Percentiles rank a stretch among this genome's conserved stretches.
Conservation (phyloP, 2,329 filamentous ascomycete genomes). For the Amphichorda felina region DNA sequence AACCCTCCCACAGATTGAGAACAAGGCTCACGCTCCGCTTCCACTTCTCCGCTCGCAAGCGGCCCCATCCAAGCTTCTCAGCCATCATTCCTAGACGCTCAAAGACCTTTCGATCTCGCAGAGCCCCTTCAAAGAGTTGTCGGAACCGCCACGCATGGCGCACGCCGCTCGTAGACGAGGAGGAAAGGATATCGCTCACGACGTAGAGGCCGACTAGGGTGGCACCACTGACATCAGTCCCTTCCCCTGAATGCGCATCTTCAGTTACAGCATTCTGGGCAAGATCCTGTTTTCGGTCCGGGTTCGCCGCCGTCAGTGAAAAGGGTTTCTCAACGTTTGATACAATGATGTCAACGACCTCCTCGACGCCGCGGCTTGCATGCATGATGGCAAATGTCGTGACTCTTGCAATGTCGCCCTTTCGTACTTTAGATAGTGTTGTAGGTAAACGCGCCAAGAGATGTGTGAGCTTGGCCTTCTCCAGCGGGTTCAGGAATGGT, state of each 20-base stretch:
- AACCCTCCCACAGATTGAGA: conserved; percentile 59
- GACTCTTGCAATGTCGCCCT: conserved; percentile 76
- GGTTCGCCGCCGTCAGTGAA: conserved; percentile 59
- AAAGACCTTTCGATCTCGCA: conserved; percentile 60
- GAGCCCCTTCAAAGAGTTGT: conserved; percentile 62
- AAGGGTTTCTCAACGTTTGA: conserved; percentile 72
- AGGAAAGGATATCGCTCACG: conserved; percentile 65
- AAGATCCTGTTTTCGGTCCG: conserved; percentile 29
- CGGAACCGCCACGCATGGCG: conserved; percentile 82
- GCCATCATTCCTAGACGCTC: conserved; percentile 64
- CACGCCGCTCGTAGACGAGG: conserved; percentile 63
- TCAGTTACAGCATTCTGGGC: conserved; percentile 27
- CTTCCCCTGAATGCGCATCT: conserved; percentile 17
- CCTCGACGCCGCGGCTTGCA: conserved; percentile 72
- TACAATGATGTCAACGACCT: conserved; percentile 82
- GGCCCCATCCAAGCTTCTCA: conserved; percentile 64
- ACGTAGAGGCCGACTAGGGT: conserved; percentile 76
- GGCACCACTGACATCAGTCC: conserved; percentile 54
- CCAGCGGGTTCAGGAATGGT: conserved; percentile 67
- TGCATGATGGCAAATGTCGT: conserved; percentile 85
- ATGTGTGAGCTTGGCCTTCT: conserved; percentile 75
- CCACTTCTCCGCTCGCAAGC: conserved; percentile 75
- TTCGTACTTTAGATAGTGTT: conserved; percentile 59
- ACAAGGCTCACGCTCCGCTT: conserved; percentile 62
- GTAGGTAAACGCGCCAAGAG: conserved; percentile 74